Evolutionary conservation across 306 rosid genomes (phyloP), one percentile per base, ranked within the genome.

Genomic region (Dryas octopetala): DNA sequence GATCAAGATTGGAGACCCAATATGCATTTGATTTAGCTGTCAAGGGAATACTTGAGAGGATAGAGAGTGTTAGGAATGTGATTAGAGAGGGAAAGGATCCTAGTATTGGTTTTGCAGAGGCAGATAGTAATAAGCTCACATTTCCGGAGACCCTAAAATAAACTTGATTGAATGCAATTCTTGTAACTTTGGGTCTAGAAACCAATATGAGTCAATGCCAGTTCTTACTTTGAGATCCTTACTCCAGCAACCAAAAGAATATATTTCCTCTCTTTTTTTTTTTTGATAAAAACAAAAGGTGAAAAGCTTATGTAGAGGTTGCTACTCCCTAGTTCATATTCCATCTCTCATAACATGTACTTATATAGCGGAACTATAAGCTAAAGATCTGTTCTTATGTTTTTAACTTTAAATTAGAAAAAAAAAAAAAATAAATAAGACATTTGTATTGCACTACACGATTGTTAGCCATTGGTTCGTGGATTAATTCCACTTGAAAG

Each of bases 1-100:
- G 78, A 73, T 71, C 84, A 0, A 77, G 71, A 76, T 74, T 85
- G 19, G 78, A 69, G 81, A 62, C 58, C 58, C 85, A 90, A 73
- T 97, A 95, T 82, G 97, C 99, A 14, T 95, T 95, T 81, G 96
- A 90, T 83, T 23, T 86, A 50, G 89, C 97, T 14, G 78, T 95
- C 0, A 86, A 78, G 80, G 91, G 96, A 58, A 76, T 95, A 59
- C 88, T 95, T 76, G 85, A 81, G 60, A 90, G 99, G 75, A 79
- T 90, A 71, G 93, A 87, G 65, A 60, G 73, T 7, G 89, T 92
- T 74, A 88, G 97, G 79, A 83, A 78, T 65, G 81, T 52, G 17
- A 84, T 78, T 11, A 89, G 86, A 71, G 91, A 81, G 10, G 97
- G 97, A 28, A 79, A 74, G 48, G 96, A 95, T 90, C 92, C 97